A percentile compares a stretch with the other conserved stretches of the same genome.
phyloP scores from a whole-genome alignment of 805 yeast species.

The Candida nitratophila region DNA sequence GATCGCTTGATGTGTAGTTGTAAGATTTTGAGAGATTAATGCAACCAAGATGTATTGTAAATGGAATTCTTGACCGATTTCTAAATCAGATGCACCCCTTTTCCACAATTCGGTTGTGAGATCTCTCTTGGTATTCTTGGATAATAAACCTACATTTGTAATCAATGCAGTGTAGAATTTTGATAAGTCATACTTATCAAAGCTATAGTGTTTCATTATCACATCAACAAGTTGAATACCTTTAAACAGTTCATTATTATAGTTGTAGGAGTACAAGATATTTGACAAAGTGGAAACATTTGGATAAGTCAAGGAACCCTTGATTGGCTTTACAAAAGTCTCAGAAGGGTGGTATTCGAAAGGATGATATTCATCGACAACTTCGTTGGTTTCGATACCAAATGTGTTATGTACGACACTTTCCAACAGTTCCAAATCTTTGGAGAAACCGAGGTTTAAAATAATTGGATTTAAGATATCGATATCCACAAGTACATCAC shows the following conservation, averaged over 20 bases:
- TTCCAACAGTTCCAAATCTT: neutral
- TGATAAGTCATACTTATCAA: slow-evolving; percentile 8
- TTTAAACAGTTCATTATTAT: slow-evolving; percentile 19
- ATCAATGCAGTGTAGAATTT: slow-evolving; percentile 21
- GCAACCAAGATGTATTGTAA: slow-evolving; percentile 17
- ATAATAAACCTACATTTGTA: slow-evolving; percentile 16
- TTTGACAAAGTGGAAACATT: slow-evolving; percentile 15
- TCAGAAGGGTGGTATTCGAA: neutral
- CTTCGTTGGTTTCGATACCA: neutral
- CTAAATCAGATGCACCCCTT: slow-evolving; percentile 6
- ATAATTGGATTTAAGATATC: neutral
- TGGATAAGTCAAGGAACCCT: slow-evolving; percentile 16
- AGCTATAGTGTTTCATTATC: slow-evolving; percentile 16
- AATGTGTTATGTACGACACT: neutral
- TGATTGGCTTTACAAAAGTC: neutral
- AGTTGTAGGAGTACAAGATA: slow-evolving; percentile 22
- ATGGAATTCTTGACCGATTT: slow-evolving; percentile 5
- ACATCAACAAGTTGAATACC: slow-evolving; percentile 20
- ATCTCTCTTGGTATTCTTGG: slow-evolving; percentile 14
- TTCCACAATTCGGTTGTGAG: slow-evolving; percentile 12
- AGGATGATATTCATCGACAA: neutral
- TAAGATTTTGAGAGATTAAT: slow-evolving; percentile 2
- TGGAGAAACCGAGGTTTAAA: neutral
- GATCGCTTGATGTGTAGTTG: neutral
- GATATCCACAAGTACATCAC: neutral